A percentile compares a stretch with the other conserved stretches of the same genome.
phyloP scores from a whole-genome alignment of 208 protist species.

The Leishmania mexicana region DNA sequence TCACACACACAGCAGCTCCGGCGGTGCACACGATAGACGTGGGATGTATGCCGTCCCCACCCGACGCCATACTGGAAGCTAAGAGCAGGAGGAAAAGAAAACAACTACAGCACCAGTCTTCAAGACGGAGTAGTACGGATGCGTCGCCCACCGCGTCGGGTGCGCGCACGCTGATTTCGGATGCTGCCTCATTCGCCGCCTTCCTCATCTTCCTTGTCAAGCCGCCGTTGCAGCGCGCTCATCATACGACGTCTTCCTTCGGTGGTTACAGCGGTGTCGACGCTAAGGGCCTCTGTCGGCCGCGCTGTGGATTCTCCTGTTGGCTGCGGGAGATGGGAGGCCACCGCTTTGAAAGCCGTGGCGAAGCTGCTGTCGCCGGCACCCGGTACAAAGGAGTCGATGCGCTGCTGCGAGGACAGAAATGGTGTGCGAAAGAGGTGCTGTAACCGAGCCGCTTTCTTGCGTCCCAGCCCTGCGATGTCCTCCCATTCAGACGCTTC shows the following conservation, averaged over 20 bases:
- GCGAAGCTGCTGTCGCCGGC: neutral
- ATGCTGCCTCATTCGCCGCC: neutral
- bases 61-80: neutral
- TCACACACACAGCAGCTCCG: neutral
- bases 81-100: neutral
- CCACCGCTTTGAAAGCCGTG: neutral
- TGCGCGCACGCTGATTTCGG: neutral
- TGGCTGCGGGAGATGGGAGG: neutral
- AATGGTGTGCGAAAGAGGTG: slow-evolving; percentile 62
- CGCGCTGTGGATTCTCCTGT: neutral
- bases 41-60: neutral
- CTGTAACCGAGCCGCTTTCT: slow-evolving; percentile 54
- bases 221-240: slow-evolving; percentile 25
- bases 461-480: slow-evolving; percentile 62
- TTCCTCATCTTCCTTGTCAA: slow-evolving; percentile 40
- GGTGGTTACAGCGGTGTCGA: neutral
- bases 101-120: neutral
- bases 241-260: slow-evolving; percentile 36
- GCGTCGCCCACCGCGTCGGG: neutral
- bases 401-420: slow-evolving; percentile 39
- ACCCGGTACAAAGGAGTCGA: slow-evolving; percentile 20
- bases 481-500: slow-evolving; percentile 34
- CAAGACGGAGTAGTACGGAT: neutral
- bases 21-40: neutral
- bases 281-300: neutral